phyloP scores from a whole-genome alignment of 83 land plant species.

The Thuja plicata region DNA sequence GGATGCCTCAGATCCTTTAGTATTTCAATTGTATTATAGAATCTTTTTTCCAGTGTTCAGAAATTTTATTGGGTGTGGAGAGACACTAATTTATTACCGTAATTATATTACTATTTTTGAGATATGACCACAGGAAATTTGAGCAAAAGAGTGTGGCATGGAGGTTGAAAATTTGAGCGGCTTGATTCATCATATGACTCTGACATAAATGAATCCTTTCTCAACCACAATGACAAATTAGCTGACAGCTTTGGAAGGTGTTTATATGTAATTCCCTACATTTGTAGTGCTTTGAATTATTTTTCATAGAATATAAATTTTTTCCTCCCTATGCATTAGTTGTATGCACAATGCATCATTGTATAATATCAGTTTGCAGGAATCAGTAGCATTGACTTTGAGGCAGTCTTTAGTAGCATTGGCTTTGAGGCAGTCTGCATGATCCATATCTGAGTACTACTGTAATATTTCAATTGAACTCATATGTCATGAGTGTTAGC shows the following conservation, averaged over 20 bases:
- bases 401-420: too few relatives aligned
- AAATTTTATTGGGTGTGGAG: not conserved
- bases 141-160: not conserved
- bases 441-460: too few relatives aligned
- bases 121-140: not conserved
- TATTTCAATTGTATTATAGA: not conserved
- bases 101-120: not conserved
- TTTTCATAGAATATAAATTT: not conserved
- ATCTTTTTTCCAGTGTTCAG: not conserved
- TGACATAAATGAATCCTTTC: slow-evolving; percentile 6
- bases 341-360: too few relatives aligned
- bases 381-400: too few relatives aligned
- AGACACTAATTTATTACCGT: not conserved
- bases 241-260: not conserved
- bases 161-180: slow-evolving; percentile 6
- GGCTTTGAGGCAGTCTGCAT: too few relatives aligned
- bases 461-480: too few relatives aligned
- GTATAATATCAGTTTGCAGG: too few relatives aligned
- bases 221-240: not conserved
- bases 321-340: too few relatives aligned
- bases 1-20: not conserved
- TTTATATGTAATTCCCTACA: not conserved
- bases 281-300: not conserved
- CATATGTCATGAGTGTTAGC: too few relatives aligned
- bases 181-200: not conserved